A percentile compares a stretch with the other conserved stretches of the same genome.
These are phyloP conservation scores for Penicillium cinerascens DNA, from an alignment of 495 filamentous ascomycete species.

Conservation along the genomic window DNA sequence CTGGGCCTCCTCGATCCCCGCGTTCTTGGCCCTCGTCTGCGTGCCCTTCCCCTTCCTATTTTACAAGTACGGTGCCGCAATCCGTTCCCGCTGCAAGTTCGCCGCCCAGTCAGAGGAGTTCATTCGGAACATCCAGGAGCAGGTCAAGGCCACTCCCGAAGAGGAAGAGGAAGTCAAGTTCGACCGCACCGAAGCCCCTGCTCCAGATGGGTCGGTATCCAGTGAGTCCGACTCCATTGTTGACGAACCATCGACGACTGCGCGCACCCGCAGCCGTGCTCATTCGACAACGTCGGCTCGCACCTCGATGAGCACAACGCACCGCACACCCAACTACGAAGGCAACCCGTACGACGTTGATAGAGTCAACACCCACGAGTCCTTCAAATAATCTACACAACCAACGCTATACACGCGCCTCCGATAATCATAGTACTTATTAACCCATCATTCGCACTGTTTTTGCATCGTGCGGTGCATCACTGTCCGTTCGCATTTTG, in stretches of 20 bases:
- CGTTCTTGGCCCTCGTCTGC: conserved; percentile 71
- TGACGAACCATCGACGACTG: conserved; percentile 16
- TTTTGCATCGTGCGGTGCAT: conserved; percentile 7
- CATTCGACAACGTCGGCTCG: conserved; percentile 30
- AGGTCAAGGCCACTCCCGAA: conserved; percentile 3
- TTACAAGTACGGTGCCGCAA: conserved; percentile 66
- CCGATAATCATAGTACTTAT: conserved; percentile 17
- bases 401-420: not conserved
- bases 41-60: conserved; percentile 79
- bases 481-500: conserved; percentile 3
- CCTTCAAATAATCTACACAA: conserved; percentile 26
- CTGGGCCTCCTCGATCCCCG: conserved; percentile 76
- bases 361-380: conserved; percentile 44
- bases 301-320: conserved; percentile 21
- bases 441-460: not conserved
- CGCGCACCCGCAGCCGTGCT: conserved; percentile 33
- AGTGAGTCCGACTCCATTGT: conserved; percentile 24
- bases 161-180: conserved; percentile 23
- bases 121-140: conserved; percentile 42
- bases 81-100: conserved; percentile 71
- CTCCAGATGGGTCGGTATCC: conserved; percentile 21
- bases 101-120: conserved; percentile 54
- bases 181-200: conserved; percentile 43
- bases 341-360: conserved; percentile 46
- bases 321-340: conserved; percentile 34